Conservation (phyloP, 768 basidiomycete genomes). For the Serendipita sp. region DNA sequence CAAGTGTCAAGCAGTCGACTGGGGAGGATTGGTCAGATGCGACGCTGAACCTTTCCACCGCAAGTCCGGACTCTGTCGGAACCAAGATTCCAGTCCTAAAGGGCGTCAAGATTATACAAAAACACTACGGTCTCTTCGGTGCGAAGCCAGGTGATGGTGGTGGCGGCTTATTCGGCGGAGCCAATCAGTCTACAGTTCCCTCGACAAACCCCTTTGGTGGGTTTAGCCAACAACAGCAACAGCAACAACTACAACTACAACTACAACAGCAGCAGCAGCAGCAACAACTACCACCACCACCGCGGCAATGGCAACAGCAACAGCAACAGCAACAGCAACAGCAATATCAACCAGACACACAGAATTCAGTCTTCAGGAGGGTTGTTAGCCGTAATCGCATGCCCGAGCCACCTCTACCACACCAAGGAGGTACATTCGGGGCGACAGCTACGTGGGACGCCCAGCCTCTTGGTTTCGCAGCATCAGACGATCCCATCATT, state of each 20-base stretch:
- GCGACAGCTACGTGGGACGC: too few species aligned
- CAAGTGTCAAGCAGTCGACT: neutral
- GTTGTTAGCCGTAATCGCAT: too few species aligned
- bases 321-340: too few species aligned
- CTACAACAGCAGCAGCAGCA: neutral
- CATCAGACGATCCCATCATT: too few species aligned
- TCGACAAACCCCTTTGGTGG: neutral
- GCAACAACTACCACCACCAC: neutral
- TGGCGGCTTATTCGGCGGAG: neutral
- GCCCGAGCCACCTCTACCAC: too few species aligned
- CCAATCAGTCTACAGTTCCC: neutral
- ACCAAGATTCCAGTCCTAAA: neutral
- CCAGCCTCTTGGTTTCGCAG: too few species aligned
- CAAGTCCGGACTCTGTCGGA: neutral
- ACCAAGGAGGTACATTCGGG: too few species aligned
- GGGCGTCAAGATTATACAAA: neutral
- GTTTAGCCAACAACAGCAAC: neutral
- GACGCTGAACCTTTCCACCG: neutral
- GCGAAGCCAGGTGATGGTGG: neutral
- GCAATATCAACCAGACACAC: too few species aligned
- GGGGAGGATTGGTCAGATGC: constrained; percentile 3
- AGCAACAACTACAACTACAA: neutral
- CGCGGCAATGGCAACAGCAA: too few species aligned
- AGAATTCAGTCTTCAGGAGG: too few species aligned
- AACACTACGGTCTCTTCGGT: too few species aligned